Evolutionary conservation across 2,329 filamentous ascomycete genomes (phyloP).

Genomic region (Alternaria alternata): DNA sequence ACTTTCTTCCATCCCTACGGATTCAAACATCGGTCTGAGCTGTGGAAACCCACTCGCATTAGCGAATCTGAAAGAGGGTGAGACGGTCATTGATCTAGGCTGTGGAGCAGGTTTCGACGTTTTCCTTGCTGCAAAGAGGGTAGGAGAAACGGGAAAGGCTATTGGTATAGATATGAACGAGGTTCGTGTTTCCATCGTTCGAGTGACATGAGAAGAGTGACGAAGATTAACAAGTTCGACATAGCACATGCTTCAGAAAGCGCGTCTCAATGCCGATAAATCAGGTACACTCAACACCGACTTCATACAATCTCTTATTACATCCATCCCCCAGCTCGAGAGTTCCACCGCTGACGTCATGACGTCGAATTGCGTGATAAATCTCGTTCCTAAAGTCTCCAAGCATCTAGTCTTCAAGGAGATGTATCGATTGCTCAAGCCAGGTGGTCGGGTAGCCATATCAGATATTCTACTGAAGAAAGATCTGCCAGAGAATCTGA

Average conservation of each 20-base stretch:
- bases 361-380: background rate
- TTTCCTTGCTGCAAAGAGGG: constrained; percentile 61
- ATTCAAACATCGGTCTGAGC: constrained; percentile 62
- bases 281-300: constrained; percentile 55
- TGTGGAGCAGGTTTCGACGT: constrained; percentile 67
- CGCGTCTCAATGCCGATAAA: constrained; percentile 56
- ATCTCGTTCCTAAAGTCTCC: constrained; percentile 18
- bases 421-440: constrained; percentile 65
- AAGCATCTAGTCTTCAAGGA: constrained; percentile 59
- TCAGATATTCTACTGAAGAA: constrained; percentile 66
- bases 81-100: constrained; percentile 66
- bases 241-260: constrained; percentile 64
- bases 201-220: background rate
- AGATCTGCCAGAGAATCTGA: constrained; percentile 59
- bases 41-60: constrained; percentile 64
- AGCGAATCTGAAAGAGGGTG: constrained; percentile 60
- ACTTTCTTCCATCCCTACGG: constrained; percentile 56
- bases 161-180: constrained; percentile 70
- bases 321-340: background rate
- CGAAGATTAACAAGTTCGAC: background rate
- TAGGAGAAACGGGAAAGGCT: constrained; percentile 58
- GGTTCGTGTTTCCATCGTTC: constrained; percentile 40
- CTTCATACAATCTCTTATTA: constrained; percentile 52
- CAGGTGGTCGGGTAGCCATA: constrained; percentile 66
- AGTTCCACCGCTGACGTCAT: background rate